Evolutionary conservation across 1,284 basidiomycete genomes (phyloP).

Genomic region (Clitocybe nebularis): DNA sequence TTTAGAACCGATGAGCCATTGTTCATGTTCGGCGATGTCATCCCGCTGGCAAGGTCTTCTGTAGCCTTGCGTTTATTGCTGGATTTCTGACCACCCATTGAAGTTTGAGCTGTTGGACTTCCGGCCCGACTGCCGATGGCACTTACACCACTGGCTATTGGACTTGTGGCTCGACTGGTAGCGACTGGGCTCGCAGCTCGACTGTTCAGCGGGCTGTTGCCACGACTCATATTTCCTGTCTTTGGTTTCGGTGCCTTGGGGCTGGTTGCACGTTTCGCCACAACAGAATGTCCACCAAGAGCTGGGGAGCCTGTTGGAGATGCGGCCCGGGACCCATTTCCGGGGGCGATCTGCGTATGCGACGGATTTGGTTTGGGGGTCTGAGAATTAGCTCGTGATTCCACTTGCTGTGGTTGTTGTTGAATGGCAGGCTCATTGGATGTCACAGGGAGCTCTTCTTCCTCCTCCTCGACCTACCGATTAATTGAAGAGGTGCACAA

Average conservation of each 20-base stretch:
- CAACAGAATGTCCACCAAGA: constrained; percentile 65
- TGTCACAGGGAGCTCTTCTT: constrained; percentile 49
- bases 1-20: constrained; percentile 38
- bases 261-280: constrained; percentile 81
- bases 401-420: constrained; percentile 40
- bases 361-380: constrained; percentile 27
- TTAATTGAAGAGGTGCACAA: constrained; percentile 5
- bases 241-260: constrained; percentile 64
- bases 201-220: constrained; percentile 53
- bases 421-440: constrained; percentile 58
- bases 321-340: constrained; percentile 45
- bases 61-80: constrained; percentile 66
- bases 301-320: constrained; percentile 51
- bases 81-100: constrained; percentile 17
- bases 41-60: constrained; percentile 39
- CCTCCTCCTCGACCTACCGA: constrained; percentile 60
- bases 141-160: constrained; percentile 21
- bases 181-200: constrained; percentile 38
- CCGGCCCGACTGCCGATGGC: constrained; percentile 23
- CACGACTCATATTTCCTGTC: constrained; percentile 42
- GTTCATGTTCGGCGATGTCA: constrained; percentile 1
- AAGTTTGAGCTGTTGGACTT: constrained; percentile 20
- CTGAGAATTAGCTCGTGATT: constrained; percentile 31
- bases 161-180: constrained; percentile 45
- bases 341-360: constrained; percentile 21